A percentile compares a stretch with the other conserved stretches of the same genome.
Evolutionary conservation across 2,329 filamentous ascomycete genomes (phyloP).

Genomic region (Pseudonectria foliicola): DNA sequence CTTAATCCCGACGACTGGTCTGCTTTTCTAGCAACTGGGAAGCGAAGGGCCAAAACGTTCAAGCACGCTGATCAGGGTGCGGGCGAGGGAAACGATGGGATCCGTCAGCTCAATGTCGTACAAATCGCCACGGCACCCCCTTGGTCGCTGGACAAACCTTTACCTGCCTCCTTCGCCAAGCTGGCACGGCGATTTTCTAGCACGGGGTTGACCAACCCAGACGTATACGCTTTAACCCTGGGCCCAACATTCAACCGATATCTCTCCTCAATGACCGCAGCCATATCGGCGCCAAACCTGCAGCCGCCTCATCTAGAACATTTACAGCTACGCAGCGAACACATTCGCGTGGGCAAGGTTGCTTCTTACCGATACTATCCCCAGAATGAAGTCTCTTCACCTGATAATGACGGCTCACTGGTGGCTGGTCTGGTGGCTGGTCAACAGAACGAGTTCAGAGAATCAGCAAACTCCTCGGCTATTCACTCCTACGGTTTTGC

Average conservation of each 20-base stretch:
- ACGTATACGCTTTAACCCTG: conserved; percentile 30
- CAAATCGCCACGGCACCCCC: conserved; percentile 21
- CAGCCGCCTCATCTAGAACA: conserved; percentile 28
- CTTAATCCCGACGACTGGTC: conserved; percentile 51
- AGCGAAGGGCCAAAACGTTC: conserved; percentile 24
- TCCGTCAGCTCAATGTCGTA: conserved; percentile 14
- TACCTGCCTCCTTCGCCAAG: conserved; percentile 25
- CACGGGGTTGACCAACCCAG: conserved; percentile 29
- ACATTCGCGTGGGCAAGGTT: conserved; percentile 29
- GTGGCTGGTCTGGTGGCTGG: too few species aligned
- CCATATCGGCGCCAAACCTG: conserved; percentile 24
- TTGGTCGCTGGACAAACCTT: conserved; percentile 29
- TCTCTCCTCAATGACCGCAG: conserved; percentile 30
- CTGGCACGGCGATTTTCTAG: conserved; percentile 22
- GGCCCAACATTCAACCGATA: conserved; percentile 31
- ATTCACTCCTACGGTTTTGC: conserved; percentile 13
- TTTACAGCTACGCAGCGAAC: conserved; percentile 29
- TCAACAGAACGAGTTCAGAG: not conserved
- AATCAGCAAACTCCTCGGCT: not conserved
- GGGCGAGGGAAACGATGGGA: conserved; percentile 18
- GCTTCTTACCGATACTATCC: conserved; percentile 29
- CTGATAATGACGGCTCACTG: too few species aligned
- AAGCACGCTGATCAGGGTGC: conserved; percentile 15
- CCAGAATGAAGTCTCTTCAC: conserved; percentile 1
- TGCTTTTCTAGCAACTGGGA: conserved; percentile 44